Conservation (phyloP, 2,329 filamentous ascomycete species). For the Fusarium goolgardi region DNA sequence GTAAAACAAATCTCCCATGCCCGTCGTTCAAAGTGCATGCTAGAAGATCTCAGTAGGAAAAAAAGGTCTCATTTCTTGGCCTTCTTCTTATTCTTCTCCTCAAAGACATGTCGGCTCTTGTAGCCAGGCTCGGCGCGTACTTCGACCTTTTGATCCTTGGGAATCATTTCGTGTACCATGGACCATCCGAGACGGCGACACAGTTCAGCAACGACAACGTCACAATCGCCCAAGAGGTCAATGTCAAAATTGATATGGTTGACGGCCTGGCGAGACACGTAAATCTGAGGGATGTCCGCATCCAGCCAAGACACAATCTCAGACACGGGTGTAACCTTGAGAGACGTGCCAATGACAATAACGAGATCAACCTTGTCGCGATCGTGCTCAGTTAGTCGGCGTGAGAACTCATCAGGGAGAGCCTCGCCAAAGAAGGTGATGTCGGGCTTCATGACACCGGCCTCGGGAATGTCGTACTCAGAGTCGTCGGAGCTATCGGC, state of each 20-base stretch:
- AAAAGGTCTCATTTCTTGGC: constrained; percentile 7
- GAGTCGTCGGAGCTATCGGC: constrained; percentile 58
- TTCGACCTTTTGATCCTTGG: constrained; percentile 70
- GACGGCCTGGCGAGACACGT: constrained; percentile 87
- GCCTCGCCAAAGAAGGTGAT: constrained; percentile 98
- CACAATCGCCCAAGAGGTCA: constrained; percentile 94
- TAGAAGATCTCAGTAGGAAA: not conserved
- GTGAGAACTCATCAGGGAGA: constrained; percentile 84
- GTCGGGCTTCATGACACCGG: constrained; percentile 94
- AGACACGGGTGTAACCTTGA: constrained; percentile 95
- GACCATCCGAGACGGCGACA: constrained; percentile 85
- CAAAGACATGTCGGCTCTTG: constrained; percentile 55
- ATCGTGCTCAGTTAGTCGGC: constrained; percentile 84
- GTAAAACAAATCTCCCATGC: not conserved
- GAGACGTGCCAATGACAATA: constrained; percentile 93
- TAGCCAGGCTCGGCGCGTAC: constrained; percentile 57
- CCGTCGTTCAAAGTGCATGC: not conserved
- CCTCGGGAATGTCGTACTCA: constrained; percentile 68
- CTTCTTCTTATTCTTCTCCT: constrained; percentile 34
- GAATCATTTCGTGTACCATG: constrained; percentile 84
- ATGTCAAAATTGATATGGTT: constrained; percentile 95
- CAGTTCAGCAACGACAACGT: constrained; percentile 88
- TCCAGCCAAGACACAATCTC: constrained; percentile 88
- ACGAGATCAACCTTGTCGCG: constrained; percentile 85
- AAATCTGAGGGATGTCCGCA: constrained; percentile 85